Percentiles rank a stretch among this genome's conserved stretches.
These are phyloP conservation scores for Rhizopogon rudus DNA, from an alignment of 768 basidiomycete genomes.

Conservation along the genomic window DNA sequence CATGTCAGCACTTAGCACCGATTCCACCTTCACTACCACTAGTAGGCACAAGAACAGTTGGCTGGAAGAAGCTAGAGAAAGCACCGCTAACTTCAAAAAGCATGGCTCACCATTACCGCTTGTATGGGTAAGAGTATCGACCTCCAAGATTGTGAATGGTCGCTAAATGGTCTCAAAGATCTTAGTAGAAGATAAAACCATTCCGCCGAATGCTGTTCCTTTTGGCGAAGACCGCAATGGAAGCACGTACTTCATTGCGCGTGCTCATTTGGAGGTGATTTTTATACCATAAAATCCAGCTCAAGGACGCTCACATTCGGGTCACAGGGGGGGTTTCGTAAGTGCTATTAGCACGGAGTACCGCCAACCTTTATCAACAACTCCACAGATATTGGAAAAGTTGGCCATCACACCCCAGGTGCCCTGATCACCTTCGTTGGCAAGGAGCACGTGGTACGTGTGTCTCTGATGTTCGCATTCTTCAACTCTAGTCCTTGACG, in stretches of 20 bases:
- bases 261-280: slow-evolving; percentile 11
- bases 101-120: slow-evolving; percentile 23
- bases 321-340: slow-evolving; percentile 1
- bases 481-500: background rate
- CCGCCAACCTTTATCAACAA: too few species aligned
- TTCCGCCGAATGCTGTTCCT: slow-evolving; percentile 24
- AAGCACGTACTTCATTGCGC: slow-evolving; percentile 19
- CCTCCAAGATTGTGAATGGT: background rate
- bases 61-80: background rate
- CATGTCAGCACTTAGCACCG: too few species aligned
- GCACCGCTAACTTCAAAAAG: slow-evolving; percentile 3
- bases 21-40: background rate
- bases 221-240: slow-evolving; percentile 21
- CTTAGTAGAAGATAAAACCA: slow-evolving; percentile 20
- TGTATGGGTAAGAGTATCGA: slow-evolving; percentile 15
- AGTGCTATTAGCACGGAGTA: background rate
- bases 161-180: slow-evolving; percentile 9
- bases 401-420: slow-evolving; percentile 24
- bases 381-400: slow-evolving; percentile 29
- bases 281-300: background rate
- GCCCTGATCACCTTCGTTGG: slow-evolving; percentile 29
- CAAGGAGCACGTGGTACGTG: slow-evolving; percentile 26
- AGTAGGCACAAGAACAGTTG: background rate
- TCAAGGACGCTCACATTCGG: background rate
- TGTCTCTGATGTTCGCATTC: background rate